Evolutionary conservation across 1,139 yeast species (phyloP).

Genomic region (Yamadazyma membranifaciens): DNA sequence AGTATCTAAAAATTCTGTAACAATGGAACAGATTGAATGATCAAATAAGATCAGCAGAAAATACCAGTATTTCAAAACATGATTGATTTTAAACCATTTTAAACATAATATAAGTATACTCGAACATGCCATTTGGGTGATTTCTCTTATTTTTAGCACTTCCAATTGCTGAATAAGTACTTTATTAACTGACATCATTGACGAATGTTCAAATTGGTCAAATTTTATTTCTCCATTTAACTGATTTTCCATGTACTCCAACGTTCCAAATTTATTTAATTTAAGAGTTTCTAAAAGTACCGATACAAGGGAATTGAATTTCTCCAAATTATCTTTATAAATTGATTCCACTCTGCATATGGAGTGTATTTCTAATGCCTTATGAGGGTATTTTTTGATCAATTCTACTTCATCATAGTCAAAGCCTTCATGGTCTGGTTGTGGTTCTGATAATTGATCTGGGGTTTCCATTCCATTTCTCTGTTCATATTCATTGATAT

Average conservation of each 20-base stretch:
- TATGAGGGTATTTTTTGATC: conserved; percentile 27
- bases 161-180: conserved; percentile 48
- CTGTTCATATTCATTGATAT: conserved; percentile 27
- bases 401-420: conserved; percentile 20
- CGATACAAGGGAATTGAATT: conserved; percentile 59
- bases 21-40: conserved; percentile 52
- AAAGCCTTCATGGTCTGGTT: conserved; percentile 15
- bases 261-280: conserved; percentile 40
- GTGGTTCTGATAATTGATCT: neutral
- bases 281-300: conserved; percentile 64
- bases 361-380: conserved; percentile 36
- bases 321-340: conserved; percentile 51
- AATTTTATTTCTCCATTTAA: conserved; percentile 36
- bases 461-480: neutral
- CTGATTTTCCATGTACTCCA: conserved; percentile 39
- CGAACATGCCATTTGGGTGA: conserved; percentile 61
- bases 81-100: conserved; percentile 78
- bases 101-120: conserved; percentile 53
- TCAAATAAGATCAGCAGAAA: conserved; percentile 74
- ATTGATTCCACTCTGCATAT: conserved; percentile 60
- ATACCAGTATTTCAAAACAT: conserved; percentile 76
- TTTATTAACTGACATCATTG: conserved; percentile 23
- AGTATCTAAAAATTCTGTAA: conserved; percentile 38
- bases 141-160: conserved; percentile 59
- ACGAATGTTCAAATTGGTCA: conserved; percentile 15